A percentile compares a stretch with the other conserved stretches of the same genome.
phyloP scores from a whole-genome alignment of 495 filamentous ascomycete species.

The Tuber indicum region DNA sequence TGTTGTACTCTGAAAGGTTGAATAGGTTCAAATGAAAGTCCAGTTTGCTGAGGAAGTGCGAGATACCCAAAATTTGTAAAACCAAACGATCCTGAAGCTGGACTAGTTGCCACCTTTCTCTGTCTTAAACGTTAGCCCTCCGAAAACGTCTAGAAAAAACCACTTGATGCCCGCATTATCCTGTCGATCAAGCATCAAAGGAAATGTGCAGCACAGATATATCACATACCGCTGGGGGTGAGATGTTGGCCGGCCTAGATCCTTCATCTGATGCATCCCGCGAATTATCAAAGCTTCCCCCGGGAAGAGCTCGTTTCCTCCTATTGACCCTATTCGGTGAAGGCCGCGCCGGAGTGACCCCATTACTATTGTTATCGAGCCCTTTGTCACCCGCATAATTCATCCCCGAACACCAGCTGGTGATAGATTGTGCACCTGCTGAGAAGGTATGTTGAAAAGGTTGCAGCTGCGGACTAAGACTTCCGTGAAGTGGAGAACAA shows the following conservation, averaged over 20 bases:
- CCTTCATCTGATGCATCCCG: not conserved
- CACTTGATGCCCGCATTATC: not conserved
- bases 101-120: not conserved
- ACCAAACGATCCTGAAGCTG: not conserved
- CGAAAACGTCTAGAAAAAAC: not conserved
- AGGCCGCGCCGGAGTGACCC: not conserved
- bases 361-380: not conserved
- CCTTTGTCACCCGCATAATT: not conserved
- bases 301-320: not conserved
- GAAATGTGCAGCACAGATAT: not conserved
- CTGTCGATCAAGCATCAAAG: not conserved
- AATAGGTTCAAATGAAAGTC: not conserved
- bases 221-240: constrained; percentile 1
- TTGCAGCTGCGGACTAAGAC: not conserved
- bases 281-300: not conserved
- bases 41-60: not conserved
- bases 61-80: not conserved
- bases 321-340: not conserved
- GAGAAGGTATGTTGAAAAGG: not conserved
- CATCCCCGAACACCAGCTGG: not conserved
- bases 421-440: not conserved
- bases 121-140: constrained; percentile 3
- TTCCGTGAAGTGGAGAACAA: not conserved
- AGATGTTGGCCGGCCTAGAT: not conserved
- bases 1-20: not conserved